phyloP scores from a whole-genome alignment of 2,329 filamentous ascomycete species.

The Diaporthe sp. region DNA sequence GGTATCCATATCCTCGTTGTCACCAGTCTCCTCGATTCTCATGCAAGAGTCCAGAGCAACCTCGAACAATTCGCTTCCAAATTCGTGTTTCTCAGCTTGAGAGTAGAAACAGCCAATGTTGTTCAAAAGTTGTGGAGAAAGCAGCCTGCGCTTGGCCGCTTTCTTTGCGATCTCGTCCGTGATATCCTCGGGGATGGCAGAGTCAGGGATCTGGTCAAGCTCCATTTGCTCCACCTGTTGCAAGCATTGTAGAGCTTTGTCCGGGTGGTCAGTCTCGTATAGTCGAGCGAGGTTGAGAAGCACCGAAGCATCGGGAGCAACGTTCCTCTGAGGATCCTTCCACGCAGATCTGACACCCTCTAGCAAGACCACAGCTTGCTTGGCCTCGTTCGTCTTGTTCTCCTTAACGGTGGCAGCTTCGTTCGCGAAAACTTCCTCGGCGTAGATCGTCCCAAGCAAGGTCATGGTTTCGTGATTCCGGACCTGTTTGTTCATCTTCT shows the following conservation, averaged over 20 bases:
- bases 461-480: constrained; percentile 92
- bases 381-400: constrained; percentile 86
- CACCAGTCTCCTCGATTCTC: constrained; percentile 80
- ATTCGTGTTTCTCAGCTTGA: constrained; percentile 83
- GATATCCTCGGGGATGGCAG: constrained; percentile 72
- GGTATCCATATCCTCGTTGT: constrained; percentile 80
- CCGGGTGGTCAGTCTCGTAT: constrained; percentile 87
- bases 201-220: constrained; percentile 79
- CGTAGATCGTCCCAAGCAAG: constrained; percentile 89
- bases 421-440: constrained; percentile 90
- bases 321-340: constrained; percentile 92
- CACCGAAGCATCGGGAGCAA: constrained; percentile 85
- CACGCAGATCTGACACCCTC: constrained; percentile 87
- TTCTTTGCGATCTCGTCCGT: constrained; percentile 73
- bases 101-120: constrained; percentile 98
- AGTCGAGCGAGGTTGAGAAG: constrained; percentile 91
- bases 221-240: constrained; percentile 94
- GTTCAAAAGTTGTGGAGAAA: constrained; percentile 93
- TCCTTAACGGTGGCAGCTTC: constrained; percentile 81
- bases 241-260: constrained; percentile 92
- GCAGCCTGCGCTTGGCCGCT: constrained; percentile 76
- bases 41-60: constrained; percentile 91
- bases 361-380: constrained; percentile 87
- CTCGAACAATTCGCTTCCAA: constrained; percentile 90
- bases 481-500: constrained; percentile 87